phyloP scores from a whole-genome alignment of 345 rosid genomes.

The Salix caprea region DNA sequence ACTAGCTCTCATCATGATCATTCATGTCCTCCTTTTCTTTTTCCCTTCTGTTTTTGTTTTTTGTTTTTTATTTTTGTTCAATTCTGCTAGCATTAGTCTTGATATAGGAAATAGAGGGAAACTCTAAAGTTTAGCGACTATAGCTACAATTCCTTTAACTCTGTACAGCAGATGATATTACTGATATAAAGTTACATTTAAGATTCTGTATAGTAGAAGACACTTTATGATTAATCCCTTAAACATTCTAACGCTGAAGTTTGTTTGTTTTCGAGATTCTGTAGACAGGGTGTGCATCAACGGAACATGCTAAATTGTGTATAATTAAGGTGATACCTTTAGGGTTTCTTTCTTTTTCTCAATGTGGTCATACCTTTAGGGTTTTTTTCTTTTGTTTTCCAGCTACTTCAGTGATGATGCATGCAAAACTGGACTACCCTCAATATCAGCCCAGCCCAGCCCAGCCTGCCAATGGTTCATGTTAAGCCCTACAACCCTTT shows the following conservation, averaged over 20 bases:
- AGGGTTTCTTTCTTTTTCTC: too few species aligned
- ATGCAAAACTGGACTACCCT: not conserved
- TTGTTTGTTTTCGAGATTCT: too few species aligned
- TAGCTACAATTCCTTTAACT: not conserved
- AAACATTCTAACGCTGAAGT: too few species aligned
- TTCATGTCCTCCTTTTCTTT: not conserved
- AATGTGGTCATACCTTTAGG: too few species aligned
- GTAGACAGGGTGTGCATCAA: not conserved
- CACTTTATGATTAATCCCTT: too few species aligned
- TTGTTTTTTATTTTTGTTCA: too few species aligned
- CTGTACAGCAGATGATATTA: not conserved
- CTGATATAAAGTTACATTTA: too few species aligned
- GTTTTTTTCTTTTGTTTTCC: not conserved
- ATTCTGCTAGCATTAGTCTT: slow-evolving; percentile 3
- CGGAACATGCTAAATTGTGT: not conserved
- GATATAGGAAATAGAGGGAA: not conserved
- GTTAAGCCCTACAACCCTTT: not conserved
- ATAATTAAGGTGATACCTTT: too few species aligned
- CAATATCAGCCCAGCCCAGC: not conserved
- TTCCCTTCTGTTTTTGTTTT: not conserved
- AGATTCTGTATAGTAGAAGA: too few species aligned
- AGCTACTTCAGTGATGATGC: not conserved
- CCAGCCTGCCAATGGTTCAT: not conserved
- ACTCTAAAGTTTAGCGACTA: not conserved
- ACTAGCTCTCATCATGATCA: not conserved